These are phyloP conservation scores for Chenopodium suecicum DNA, from an alignment of 148 eudicot genomes.

Conservation along the genomic window DNA sequence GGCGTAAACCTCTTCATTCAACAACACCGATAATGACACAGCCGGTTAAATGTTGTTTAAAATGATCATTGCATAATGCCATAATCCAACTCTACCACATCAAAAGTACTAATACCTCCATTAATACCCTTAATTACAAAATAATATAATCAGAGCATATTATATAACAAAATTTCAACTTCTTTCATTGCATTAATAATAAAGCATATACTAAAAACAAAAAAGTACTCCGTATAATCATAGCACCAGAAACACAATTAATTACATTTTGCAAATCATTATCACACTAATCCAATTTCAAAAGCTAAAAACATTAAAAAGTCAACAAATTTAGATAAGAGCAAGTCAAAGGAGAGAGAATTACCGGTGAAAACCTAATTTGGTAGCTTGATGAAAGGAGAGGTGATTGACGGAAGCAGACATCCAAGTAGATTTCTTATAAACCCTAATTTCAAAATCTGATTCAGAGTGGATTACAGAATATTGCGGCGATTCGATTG, in stretches of 20 bases:
- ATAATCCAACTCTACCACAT: background rate
- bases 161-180: no score
- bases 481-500: conserved; percentile 67
- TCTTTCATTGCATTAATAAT: no score
- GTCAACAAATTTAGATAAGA: background rate
- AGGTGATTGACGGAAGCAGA: conserved; percentile 47
- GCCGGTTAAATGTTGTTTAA: no score
- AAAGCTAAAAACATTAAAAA: no score
- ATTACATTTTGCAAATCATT: background rate
- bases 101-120: no score
- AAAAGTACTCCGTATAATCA: background rate
- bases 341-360: background rate
- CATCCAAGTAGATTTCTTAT: conserved; percentile 71
- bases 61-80: no score
- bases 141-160: background rate
- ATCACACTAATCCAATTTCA: no score
- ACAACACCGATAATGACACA: no score
- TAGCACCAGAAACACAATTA: background rate
- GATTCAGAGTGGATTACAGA: conserved; percentile 64
- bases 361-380: conserved; percentile 75
- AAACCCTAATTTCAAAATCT: conserved; percentile 73
- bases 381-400: conserved; percentile 79
- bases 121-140: no score
- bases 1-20: background rate
- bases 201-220: background rate